A percentile compares a stretch with the other conserved stretches of the same genome.
Evolutionary conservation across 768 basidiomycete genomes (phyloP).

Genomic region (Megacollybia marginata): DNA sequence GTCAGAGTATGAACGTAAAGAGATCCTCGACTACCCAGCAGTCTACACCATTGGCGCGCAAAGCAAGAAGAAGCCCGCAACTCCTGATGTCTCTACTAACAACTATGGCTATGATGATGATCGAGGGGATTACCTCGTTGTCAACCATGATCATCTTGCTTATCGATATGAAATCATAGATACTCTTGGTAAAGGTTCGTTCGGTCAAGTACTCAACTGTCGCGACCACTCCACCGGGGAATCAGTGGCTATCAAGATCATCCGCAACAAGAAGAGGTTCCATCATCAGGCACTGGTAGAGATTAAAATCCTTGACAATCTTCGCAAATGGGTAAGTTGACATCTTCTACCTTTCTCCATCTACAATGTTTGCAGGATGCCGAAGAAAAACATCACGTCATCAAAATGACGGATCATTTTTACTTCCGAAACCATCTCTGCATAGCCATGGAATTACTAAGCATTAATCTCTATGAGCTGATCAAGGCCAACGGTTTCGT

Average conservation of each 20-base stretch:
- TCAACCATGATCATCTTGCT: constrained; percentile 86
- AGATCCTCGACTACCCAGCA: constrained; percentile 79
- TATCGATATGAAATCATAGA: constrained; percentile 95
- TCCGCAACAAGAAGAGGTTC: constrained; percentile 98
- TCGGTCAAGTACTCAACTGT: constrained; percentile 94
- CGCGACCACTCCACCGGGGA: constrained; percentile 92
- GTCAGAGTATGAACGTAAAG: constrained; percentile 84
- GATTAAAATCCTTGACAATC: constrained; percentile 94
- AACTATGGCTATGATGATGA: constrained; percentile 98
- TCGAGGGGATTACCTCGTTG: constrained; percentile 90
- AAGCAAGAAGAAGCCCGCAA: constrained; percentile 80
- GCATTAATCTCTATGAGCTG: constrained; percentile 97
- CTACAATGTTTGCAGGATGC: constrained; percentile 53
- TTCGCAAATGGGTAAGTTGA: constrained; percentile 90
- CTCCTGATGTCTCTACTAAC: constrained; percentile 62
- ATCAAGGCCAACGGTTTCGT: constrained; percentile 99
- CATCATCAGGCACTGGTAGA: constrained; percentile 98
- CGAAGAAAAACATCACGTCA: constrained; percentile 94
- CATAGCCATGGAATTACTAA: constrained; percentile 96
- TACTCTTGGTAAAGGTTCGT: constrained; percentile 95
- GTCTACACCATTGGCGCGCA: constrained; percentile 79
- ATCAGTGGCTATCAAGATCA: constrained; percentile 98
- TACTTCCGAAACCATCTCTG: constrained; percentile 97
- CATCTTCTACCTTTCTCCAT: background rate
- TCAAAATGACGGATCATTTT: constrained; percentile 98